Base-by-base conservation (phyloP, 176 grass and related monocot species). In the Musa itinerans region DNA sequence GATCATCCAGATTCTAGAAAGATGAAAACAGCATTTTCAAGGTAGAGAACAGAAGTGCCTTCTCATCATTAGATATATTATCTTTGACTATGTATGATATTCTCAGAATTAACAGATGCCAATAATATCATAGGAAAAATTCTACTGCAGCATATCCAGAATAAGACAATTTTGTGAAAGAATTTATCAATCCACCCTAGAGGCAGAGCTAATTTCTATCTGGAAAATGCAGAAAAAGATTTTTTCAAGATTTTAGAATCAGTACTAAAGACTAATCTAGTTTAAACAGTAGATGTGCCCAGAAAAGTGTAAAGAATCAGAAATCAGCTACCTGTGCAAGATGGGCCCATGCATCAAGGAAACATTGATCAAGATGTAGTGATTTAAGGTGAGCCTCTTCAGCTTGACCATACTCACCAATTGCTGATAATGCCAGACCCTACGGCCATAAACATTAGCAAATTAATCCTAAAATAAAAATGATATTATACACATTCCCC, bases 341-440 rank as follows among this genome's bases (percentile, higher is more conserved):
- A 81, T 99, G 90, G 74, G 83, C 88, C 95, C 95, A 99, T 59
- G 88, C 85, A 54, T 99, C 90, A 68, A 99, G 79, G 66, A 99
- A 99, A 84, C 61, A 87, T 86, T 91, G 68, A 50, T 99, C 95
- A 54, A 87, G 87, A 68, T 99, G 87, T 78, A 99, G 84, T 27
- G 80, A 85, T 80, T 87, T 65, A 51, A 91, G 88, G 87, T 99
- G 95, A 71, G 92, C 86, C 53, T 90, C 86, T 94, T 99, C 90
- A 87, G 95, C 90, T 69, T 62, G 79, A 69, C 84, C 79, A 62
- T 99, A 85, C 80, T 99, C 88, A 27, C 95, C 90, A 80, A 89
- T 73, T 80, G 90, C 73, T 63, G 95, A 86, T 87, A 99, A 86
- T 70, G 95, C 81, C 69, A 99, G 88, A 80, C 95, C 95, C 95